Conservation (phyloP, 2,329 filamentous ascomycete species). For the Verticillium longisporum region DNA sequence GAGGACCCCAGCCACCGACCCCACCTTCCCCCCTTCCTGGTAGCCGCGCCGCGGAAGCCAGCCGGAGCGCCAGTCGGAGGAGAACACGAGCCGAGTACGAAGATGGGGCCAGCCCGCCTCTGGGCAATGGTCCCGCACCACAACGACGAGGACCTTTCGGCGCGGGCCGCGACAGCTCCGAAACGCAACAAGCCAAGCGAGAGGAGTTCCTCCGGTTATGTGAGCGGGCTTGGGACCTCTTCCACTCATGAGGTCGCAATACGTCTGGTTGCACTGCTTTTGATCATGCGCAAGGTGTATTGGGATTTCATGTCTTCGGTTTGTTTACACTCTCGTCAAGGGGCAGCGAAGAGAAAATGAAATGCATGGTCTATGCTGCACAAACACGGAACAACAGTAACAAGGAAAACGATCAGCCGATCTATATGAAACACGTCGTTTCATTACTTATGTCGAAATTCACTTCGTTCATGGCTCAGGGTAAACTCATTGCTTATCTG, state of each 20-base stretch:
- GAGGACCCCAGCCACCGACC: slow-evolving; percentile 86
- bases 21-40: slow-evolving; percentile 71
- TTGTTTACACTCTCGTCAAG: not conserved
- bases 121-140: slow-evolving; percentile 64
- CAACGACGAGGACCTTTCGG: slow-evolving; percentile 66
- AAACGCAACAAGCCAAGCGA: slow-evolving; percentile 78
- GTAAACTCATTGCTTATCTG: not conserved
- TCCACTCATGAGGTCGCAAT: slow-evolving; percentile 66
- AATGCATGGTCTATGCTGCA: not conserved
- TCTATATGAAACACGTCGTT: not conserved
- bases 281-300: not conserved
- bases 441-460: not conserved
- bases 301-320: slow-evolving; percentile 10
- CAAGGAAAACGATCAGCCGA: not conserved
- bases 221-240: slow-evolving; percentile 89
- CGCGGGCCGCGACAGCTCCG: slow-evolving; percentile 74
- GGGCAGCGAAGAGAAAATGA: not conserved
- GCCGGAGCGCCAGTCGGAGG: slow-evolving; percentile 60
- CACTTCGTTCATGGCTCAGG: not conserved
- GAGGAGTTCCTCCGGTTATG: slow-evolving; percentile 87
- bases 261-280: not conserved
- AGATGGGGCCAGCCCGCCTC: slow-evolving; percentile 79
- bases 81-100: slow-evolving; percentile 88
- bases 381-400: not conserved
- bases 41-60: slow-evolving; percentile 37